phyloP scores from a whole-genome alignment of 2,329 filamentous ascomycete genomes.

The Neopestalotiopsis sp. region DNA sequence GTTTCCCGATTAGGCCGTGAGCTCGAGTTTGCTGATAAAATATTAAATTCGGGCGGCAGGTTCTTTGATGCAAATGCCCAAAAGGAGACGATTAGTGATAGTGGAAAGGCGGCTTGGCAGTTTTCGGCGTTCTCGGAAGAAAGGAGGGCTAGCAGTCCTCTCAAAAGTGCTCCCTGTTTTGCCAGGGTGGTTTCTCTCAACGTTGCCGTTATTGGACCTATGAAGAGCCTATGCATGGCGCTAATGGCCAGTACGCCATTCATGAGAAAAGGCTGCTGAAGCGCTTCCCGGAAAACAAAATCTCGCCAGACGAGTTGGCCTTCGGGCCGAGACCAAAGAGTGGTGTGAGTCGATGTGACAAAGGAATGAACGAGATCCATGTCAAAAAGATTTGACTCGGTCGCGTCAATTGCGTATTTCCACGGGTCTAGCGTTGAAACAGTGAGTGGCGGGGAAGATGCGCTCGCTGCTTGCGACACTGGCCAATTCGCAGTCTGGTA shows the following conservation, averaged over 20 bases:
- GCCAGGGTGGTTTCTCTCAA: no score
- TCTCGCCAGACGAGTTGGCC: conserved; percentile 27
- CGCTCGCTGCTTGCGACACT: no score
- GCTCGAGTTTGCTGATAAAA: conserved; percentile 8
- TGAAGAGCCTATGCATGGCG: conserved; percentile 20
- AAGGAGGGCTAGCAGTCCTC: background rate
- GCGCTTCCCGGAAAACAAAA: conserved; percentile 24
- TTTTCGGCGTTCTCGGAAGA: conserved; percentile 15
- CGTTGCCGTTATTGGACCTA: no score
- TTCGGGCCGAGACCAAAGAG: background rate
- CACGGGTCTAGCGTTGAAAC: no score
- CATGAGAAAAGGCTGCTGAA: conserved; percentile 20
- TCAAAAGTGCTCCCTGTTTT: no score
- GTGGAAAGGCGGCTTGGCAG: conserved; percentile 18
- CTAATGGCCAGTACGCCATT: conserved; percentile 26
- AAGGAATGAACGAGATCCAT: no score
- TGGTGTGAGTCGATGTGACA: no score
- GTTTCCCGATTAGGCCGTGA: no score
- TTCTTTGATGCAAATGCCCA: conserved; percentile 26
- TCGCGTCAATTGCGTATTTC: no score
- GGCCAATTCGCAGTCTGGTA: no score
- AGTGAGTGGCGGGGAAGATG: no score
- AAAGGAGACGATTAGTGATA: conserved; percentile 25
- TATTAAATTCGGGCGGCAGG: conserved; percentile 21
- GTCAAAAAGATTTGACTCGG: no score